These are phyloP conservation scores for Aspergillus latus DNA, from an alignment of 2,329 filamentous ascomycete species.

Conservation along the genomic window DNA sequence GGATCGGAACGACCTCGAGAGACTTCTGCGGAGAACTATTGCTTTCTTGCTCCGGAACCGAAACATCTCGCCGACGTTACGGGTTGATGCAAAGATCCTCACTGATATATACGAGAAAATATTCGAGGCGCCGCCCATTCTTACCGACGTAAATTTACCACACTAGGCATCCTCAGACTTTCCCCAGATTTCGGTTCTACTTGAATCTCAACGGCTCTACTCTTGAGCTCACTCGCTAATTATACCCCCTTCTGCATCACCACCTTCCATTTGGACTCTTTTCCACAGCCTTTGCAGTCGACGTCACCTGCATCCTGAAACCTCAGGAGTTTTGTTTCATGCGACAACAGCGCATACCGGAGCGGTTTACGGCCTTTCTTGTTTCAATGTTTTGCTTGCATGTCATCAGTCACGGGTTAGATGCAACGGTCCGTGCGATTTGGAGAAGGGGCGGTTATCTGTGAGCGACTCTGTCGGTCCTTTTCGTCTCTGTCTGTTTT, in stretches of 20 bases:
- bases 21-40: conserved; percentile 72
- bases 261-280: neutral
- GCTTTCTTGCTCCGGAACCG: conserved; percentile 69
- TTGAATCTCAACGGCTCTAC: neutral
- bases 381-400: neutral
- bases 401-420: neutral
- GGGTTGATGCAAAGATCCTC: conserved; percentile 73
- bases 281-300: neutral
- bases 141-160: neutral
- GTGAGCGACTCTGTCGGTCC: conserved; percentile 7
- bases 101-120: conserved; percentile 49
- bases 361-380: neutral
- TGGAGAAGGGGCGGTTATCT: conserved; percentile 16
- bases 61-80: conserved; percentile 72
- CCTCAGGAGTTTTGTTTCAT: neutral
- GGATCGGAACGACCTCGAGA: conserved; percentile 54
- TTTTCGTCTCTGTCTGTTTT: conserved; percentile 6
- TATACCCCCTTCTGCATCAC: neutral
- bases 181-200: neutral
- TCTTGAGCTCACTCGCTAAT: neutral
- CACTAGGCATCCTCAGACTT: neutral
- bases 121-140: conserved; percentile 36
- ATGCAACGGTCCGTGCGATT: conserved; percentile 13
- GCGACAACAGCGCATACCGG: neutral
- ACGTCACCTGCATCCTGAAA: neutral